Conservation (phyloP, 2,329 filamentous ascomycete species). For the Nigrograna mackinnonii region DNA sequence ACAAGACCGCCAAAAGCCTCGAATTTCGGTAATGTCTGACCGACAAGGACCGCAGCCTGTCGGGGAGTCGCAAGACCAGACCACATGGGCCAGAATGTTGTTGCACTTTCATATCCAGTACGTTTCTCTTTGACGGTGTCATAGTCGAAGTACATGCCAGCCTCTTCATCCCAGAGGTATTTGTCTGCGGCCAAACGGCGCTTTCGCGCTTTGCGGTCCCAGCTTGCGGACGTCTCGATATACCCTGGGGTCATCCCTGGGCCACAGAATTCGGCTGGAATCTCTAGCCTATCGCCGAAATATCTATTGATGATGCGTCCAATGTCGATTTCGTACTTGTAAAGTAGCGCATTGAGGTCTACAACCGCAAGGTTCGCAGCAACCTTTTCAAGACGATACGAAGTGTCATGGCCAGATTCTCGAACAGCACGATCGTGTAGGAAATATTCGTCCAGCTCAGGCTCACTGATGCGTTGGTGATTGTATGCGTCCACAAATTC, state of each 20-base stretch:
- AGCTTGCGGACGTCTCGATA: slow-evolving; percentile 79
- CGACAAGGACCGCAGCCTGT: slow-evolving; percentile 83
- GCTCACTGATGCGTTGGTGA: slow-evolving; percentile 72
- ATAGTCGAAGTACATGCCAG: slow-evolving; percentile 98
- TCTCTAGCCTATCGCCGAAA: slow-evolving; percentile 80
- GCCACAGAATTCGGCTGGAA: slow-evolving; percentile 81
- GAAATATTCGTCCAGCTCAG: slow-evolving; percentile 93
- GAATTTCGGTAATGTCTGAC: slow-evolving; percentile 80
- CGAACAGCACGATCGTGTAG: slow-evolving; percentile 93
- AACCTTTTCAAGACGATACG: slow-evolving; percentile 86
- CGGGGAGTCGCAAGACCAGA: slow-evolving; percentile 83
- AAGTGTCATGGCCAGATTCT: slow-evolving; percentile 96
- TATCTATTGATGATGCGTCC: slow-evolving; percentile 80
- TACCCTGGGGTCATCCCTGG: slow-evolving; percentile 66
- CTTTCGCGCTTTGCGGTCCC: slow-evolving; percentile 86
- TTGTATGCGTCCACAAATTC: slow-evolving; percentile 93
- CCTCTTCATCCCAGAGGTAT: slow-evolving; percentile 88
- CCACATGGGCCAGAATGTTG: slow-evolving; percentile 98
- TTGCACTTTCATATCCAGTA: slow-evolving; percentile 85
- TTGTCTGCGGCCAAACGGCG: slow-evolving; percentile 88
- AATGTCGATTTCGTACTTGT: slow-evolving; percentile 97
- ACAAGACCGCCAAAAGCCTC: slow-evolving; percentile 87
- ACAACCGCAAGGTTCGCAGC: slow-evolving; percentile 84
- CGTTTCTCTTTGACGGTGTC: slow-evolving; percentile 81
- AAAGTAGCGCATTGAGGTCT: slow-evolving; percentile 90